Evolutionary conservation across 176 grass and related monocot genomes (phyloP).

Genomic region (Bothriochloa decipiens): DNA sequence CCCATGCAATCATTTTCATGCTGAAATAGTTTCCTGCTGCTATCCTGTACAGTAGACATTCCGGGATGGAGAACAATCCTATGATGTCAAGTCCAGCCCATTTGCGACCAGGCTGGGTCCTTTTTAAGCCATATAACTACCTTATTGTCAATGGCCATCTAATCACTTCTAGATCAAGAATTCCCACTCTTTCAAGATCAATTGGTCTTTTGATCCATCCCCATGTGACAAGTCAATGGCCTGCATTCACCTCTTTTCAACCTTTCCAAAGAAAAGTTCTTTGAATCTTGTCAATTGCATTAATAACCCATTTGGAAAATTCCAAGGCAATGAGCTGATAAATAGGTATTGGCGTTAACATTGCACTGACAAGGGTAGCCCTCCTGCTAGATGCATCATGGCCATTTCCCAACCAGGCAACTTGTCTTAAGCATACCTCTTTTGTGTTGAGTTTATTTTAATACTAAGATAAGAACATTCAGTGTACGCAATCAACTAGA

Average conservation of each 20-base stretch:
- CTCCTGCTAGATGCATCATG: not conserved
- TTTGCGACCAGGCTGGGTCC: not conserved
- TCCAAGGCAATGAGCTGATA: not conserved
- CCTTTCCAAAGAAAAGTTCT: not conserved
- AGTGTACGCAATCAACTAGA: not conserved
- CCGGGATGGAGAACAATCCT: not conserved
- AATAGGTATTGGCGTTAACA: not conserved
- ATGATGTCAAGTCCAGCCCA: not conserved
- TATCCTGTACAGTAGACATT: not conserved
- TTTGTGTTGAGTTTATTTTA: constrained; percentile 17
- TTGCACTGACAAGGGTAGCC: not conserved
- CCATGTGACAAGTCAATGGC: not conserved
- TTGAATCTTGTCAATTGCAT: not conserved
- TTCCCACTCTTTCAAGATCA: not conserved
- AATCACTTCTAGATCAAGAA: not conserved
- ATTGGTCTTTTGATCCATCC: not conserved
- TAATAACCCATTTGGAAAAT: not conserved
- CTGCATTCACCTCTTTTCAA: not conserved
- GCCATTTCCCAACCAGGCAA: not conserved
- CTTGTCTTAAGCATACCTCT: not conserved
- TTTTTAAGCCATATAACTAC: not conserved
- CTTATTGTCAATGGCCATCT: not conserved
- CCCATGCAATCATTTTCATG: not conserved
- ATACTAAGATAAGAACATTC: not conserved
- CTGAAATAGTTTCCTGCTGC: not conserved